phyloP scores from a whole-genome alignment of 306 rosid species.

The Hippophae gyantsensis region DNA sequence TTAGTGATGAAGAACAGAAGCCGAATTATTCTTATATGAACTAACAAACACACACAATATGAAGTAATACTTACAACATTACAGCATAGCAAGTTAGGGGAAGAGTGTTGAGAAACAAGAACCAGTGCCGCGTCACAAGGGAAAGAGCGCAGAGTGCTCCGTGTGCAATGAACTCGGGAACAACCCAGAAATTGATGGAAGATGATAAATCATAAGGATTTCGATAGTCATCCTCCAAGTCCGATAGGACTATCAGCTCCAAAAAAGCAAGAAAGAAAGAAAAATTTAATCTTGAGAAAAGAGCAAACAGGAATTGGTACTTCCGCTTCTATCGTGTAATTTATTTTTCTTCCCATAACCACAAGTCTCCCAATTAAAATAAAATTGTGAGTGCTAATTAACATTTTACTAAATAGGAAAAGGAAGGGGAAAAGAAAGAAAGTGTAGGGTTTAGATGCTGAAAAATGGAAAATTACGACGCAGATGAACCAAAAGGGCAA shows the following conservation, averaged over 20 bases:
- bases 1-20: no score
- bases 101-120: slow-evolving; percentile 64
- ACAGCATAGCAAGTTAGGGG: slow-evolving; percentile 54
- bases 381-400: no score
- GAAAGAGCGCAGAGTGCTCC: slow-evolving; percentile 48
- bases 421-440: not conserved
- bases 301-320: no score
- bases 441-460: not conserved
- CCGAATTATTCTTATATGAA: no score
- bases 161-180: slow-evolving; percentile 65
- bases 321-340: no score
- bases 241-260: slow-evolving; percentile 69
- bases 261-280: not conserved
- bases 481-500: slow-evolving; percentile 51
- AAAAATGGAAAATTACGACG: slow-evolving; percentile 34
- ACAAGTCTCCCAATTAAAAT: no score
- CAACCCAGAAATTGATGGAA: slow-evolving; percentile 55
- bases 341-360: no score
- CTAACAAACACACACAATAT: not conserved
- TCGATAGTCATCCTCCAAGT: slow-evolving; percentile 74
- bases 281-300: no score
- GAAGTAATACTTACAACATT: slow-evolving; percentile 47
- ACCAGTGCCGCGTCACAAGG: slow-evolving; percentile 74
- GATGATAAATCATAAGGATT: slow-evolving; percentile 75
- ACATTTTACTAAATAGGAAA: no score